A percentile compares a stretch with the other conserved stretches of the same genome.
phyloP scores from a whole-genome alignment of 2,329 filamentous ascomycete genomes.

The Aspergillus nomiae region DNA sequence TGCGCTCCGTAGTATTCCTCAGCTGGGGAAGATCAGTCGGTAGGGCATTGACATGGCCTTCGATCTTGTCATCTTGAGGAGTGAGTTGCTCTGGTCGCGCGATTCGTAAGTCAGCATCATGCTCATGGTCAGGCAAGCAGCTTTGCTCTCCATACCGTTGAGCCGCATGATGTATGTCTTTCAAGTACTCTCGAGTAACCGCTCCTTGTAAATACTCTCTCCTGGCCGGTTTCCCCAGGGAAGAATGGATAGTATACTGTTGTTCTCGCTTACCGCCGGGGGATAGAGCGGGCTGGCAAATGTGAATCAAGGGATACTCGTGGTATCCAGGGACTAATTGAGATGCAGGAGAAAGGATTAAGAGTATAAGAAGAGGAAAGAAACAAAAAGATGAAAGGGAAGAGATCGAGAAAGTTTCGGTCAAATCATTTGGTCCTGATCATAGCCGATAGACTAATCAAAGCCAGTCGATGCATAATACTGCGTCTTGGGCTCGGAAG shows the following conservation, averaged over 20 bases:
- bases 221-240: neutral
- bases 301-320: neutral
- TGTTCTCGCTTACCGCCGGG: neutral
- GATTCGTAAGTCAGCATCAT: neutral
- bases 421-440: neutral
- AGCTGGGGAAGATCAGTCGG: constrained; percentile 32
- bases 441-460: neutral
- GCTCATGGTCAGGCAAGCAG: neutral
- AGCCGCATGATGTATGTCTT: constrained; percentile 2
- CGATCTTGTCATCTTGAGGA: constrained; percentile 19
- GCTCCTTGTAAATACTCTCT: neutral
- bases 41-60: constrained; percentile 21
- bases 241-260: neutral
- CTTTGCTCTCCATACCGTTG: constrained; percentile 1
- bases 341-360: neutral
- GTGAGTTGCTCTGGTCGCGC: constrained; percentile 8
- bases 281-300: neutral
- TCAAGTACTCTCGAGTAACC: neutral
- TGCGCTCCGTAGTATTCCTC: constrained; percentile 54
- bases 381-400: neutral
- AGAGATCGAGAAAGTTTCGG: constrained; percentile 1
- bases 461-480: neutral
- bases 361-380: neutral
- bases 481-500: neutral
- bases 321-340: neutral